Percentiles rank a stretch among this genome's conserved stretches.
Conservation (phyloP, 139 green algal genomes). For the Chlorella sp. region DNA sequence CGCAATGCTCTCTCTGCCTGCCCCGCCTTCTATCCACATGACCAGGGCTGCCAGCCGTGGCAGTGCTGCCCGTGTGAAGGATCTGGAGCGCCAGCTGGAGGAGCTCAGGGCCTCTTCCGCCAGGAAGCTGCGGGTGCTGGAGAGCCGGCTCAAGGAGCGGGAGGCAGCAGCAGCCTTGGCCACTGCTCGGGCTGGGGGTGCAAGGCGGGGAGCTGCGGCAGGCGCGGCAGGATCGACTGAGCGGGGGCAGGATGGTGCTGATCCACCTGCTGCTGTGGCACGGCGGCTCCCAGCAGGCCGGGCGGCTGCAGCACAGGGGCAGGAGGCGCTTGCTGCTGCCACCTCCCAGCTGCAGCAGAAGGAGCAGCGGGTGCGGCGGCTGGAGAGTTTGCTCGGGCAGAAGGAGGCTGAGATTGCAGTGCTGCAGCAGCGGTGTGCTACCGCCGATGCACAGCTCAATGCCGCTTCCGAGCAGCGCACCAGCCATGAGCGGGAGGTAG, state of each 20-base stretch:
- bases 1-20: too few relatives aligned
- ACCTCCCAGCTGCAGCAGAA: constrained; percentile 27
- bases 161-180: too few relatives aligned
- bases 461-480: neutral
- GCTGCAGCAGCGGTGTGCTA: neutral
- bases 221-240: neutral
- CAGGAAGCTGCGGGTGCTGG: neutral
- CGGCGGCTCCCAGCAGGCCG: neutral
- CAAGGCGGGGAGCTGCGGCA: neutral
- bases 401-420: neutral
- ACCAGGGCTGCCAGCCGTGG: constrained; percentile 5
- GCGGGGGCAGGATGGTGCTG: too few relatives aligned
- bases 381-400: neutral
- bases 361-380: constrained; percentile 9
- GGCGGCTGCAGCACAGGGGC: neutral
- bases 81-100: neutral
- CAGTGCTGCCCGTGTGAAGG: neutral
- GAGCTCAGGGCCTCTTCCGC: neutral
- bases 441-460: neutral
- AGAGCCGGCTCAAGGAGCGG: constrained; percentile 3
- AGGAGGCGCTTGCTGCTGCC: constrained; percentile 2
- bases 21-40: too few relatives aligned
- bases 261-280: neutral
- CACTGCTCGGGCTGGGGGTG: too few relatives aligned
- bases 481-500: neutral